Evolutionary conservation across 192 early-diverging fungal genomes (phyloP).

Genomic region (Umbelopsis isabellina): DNA sequence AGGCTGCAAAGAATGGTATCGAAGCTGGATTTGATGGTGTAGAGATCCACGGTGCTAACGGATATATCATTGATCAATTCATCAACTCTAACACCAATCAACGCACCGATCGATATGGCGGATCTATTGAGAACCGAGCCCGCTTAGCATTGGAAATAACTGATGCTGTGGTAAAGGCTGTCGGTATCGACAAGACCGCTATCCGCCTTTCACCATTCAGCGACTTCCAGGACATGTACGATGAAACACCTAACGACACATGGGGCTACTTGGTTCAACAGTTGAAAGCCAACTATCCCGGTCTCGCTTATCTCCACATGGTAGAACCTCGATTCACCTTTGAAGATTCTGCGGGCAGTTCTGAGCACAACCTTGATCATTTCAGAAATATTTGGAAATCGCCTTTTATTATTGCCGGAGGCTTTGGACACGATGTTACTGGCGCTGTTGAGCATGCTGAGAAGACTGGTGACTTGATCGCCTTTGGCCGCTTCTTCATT

Average conservation of each 20-base stretch:
- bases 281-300: constrained; percentile 23
- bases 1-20: constrained; percentile 67
- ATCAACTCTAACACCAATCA: constrained; percentile 73
- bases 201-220: constrained; percentile 36
- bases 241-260: constrained; percentile 27
- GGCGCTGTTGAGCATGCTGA: constrained; percentile 13
- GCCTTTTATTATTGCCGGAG: constrained; percentile 25
- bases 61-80: constrained; percentile 84
- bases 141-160: constrained; percentile 30
- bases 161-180: constrained; percentile 23
- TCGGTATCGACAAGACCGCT: constrained; percentile 33
- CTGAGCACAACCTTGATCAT: constrained; percentile 15
- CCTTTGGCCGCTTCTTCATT: constrained; percentile 31
- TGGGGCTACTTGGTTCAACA: constrained; percentile 28
- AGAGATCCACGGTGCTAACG: constrained; percentile 91
- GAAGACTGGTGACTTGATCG: constrained; percentile 35
- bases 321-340: constrained; percentile 26
- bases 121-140: constrained; percentile 25
- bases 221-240: constrained; percentile 32
- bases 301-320: constrained; percentile 36
- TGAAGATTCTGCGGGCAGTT: neutral
- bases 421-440: constrained; percentile 11
- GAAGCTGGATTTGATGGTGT: constrained; percentile 85
- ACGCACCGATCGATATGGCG: constrained; percentile 56
- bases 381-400: constrained; percentile 26